A percentile compares a stretch with the other conserved stretches of the same genome.
Evolutionary conservation across 106 monocot genomes (phyloP).

Genomic region (Acorus gramineus): DNA sequence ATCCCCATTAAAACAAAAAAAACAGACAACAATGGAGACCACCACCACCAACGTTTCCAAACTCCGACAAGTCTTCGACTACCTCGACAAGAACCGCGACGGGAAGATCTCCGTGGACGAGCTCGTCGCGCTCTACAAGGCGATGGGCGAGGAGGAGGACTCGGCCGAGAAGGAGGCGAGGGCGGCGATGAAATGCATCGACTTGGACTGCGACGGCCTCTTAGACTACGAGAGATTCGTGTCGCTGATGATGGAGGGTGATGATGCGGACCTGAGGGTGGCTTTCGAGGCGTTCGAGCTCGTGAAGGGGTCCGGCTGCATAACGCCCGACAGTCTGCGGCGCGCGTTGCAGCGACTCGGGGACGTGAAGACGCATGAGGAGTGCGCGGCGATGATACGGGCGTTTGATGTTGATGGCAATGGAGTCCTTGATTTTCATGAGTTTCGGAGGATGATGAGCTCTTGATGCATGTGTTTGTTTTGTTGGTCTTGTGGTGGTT

Average conservation of each 20-base stretch:
- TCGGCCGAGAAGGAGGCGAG: constrained; percentile 10
- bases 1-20: neutral
- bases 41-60: too few species aligned
- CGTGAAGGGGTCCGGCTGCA: constrained; percentile 23
- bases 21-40: too few species aligned
- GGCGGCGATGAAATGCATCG: constrained; percentile 6
- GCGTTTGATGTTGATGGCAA: constrained; percentile 39
- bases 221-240: constrained; percentile 30
- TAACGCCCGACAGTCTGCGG: constrained; percentile 26
- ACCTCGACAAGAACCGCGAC: constrained; percentile 23
- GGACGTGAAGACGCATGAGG: constrained; percentile 20
- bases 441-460: constrained; percentile 45
- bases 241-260: constrained; percentile 16
- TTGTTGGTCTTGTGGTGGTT: too few species aligned
- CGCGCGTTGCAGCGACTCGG: constrained; percentile 22
- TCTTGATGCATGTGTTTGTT: neutral
- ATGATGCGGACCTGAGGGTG: constrained; percentile 19
- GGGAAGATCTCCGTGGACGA: constrained; percentile 26
- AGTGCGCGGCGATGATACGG: constrained; percentile 40
- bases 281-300: constrained; percentile 35
- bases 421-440: constrained; percentile 25
- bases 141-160: constrained; percentile 11
- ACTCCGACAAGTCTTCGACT: constrained; percentile 13
- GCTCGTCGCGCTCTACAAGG: constrained; percentile 10
- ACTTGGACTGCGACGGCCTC: constrained; percentile 10